A percentile compares a stretch with the other conserved stretches of the same genome.
phyloP scores from a whole-genome alignment of 352 stramenopile genomes.

The Ochromonadaceae sp. region DNA sequence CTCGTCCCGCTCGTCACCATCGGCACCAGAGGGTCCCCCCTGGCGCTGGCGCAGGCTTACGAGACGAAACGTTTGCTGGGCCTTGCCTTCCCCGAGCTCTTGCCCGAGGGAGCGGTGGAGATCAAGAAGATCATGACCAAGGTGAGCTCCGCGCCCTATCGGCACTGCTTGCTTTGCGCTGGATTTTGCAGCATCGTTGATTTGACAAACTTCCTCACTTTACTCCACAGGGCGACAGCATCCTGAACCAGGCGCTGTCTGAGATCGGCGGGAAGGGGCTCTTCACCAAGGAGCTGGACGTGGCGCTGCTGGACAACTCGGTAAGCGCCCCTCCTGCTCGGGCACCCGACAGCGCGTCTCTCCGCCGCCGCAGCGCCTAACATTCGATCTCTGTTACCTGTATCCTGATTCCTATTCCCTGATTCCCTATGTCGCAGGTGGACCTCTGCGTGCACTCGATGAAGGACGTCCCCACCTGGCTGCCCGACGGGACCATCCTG shows the following conservation, averaged over 20 bases:
- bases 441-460: slow-evolving; percentile 78
- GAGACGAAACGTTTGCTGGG: slow-evolving; percentile 30
- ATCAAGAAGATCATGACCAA: slow-evolving; percentile 26
- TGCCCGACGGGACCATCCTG: slow-evolving; percentile 57
- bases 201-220: too few species aligned
- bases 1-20: too few species aligned
- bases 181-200: too few species aligned
- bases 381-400: background rate
- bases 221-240: slow-evolving; percentile 14
- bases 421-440: slow-evolving; percentile 45
- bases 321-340: background rate
- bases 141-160: too few species aligned
- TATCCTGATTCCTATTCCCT: too few species aligned
- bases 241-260: slow-evolving; percentile 42
- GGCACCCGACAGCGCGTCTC: background rate
- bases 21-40: slow-evolving; percentile 58
- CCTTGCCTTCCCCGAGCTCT: slow-evolving; percentile 30
- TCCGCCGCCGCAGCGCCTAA: background rate
- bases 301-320: slow-evolving; percentile 44
- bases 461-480: slow-evolving; percentile 75
- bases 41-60: slow-evolving; percentile 56
- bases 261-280: slow-evolving; percentile 73
- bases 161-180: too few species aligned
- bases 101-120: slow-evolving; percentile 29
- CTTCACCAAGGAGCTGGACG: slow-evolving; percentile 79